Percentiles rank a stretch among this genome's conserved stretches.
These are phyloP conservation scores for Solidago caesia DNA, from an alignment of 129 eudicot genomes.

Conservation along the genomic window DNA sequence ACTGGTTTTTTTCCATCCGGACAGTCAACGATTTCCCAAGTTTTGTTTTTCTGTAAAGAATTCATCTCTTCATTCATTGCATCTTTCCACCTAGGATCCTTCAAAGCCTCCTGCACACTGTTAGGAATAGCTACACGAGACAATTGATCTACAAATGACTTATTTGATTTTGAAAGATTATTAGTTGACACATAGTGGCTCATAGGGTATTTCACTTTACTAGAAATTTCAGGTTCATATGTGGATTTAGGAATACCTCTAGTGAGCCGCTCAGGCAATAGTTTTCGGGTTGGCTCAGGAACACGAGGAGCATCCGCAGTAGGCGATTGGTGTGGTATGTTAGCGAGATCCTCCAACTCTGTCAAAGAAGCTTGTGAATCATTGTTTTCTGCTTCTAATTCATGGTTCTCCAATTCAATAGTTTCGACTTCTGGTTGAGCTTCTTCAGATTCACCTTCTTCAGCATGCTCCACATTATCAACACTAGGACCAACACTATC, in stretches of 20 bases:
- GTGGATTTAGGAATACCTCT: constrained; percentile 28
- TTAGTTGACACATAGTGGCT: constrained; percentile 1
- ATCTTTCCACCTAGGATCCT: neutral
- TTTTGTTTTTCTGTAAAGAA: neutral
- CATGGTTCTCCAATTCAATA: too few species aligned
- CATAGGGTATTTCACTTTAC: constrained; percentile 19
- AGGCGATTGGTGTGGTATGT: too few species aligned
- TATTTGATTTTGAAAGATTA: constrained; percentile 2
- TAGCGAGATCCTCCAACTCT: neutral
- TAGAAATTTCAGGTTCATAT: constrained; percentile 13
- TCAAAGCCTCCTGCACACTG: too few species aligned
- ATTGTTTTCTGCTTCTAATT: too few species aligned
- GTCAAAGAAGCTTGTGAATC: neutral
- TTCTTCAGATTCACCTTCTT: too few species aligned
- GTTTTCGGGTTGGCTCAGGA: neutral
- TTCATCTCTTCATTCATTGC: neutral
- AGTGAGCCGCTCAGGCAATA: neutral
- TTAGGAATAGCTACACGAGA: neutral
- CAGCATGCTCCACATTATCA: too few species aligned
- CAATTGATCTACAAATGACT: constrained; percentile 15
- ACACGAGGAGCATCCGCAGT: neutral
- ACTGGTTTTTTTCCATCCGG: neutral
- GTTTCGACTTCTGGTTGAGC: too few species aligned
- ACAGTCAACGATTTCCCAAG: neutral
- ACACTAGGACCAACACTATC: neutral